Conservation (phyloP, 2,329 filamentous ascomycete genomes). For the Colletotrichum sublineola region DNA sequence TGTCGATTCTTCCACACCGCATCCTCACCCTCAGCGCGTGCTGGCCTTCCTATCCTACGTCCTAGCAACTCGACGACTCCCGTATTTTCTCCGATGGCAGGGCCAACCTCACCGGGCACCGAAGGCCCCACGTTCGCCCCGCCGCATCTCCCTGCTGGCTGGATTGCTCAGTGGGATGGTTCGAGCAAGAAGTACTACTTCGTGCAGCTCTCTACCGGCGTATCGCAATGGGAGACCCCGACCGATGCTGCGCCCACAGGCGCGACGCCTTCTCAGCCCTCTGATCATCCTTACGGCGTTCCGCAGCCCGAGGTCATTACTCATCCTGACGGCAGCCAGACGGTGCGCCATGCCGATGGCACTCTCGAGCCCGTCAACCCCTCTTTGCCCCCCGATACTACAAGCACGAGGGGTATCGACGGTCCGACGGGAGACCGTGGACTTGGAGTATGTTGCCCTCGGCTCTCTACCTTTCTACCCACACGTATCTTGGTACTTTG, state of each 20-base stretch:
- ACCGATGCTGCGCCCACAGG: conserved; percentile 74
- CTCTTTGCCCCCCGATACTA: conserved; percentile 61
- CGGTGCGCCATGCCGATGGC: conserved; percentile 71
- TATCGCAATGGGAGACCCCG: conserved; percentile 81
- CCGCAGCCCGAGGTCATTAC: conserved; percentile 70
- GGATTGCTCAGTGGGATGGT: conserved; percentile 79
- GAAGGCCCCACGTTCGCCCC: conserved; percentile 72
- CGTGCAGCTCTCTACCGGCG: conserved; percentile 78
- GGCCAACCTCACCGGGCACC: conserved; percentile 69
- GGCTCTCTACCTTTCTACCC: conserved; percentile 11
- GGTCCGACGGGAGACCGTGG: conserved; percentile 71
- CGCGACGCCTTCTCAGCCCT: conserved; percentile 66
- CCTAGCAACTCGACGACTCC: conserved; percentile 15
- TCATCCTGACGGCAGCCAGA: conserved; percentile 73
- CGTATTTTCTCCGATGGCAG: conserved; percentile 60
- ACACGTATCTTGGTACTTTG: not conserved
- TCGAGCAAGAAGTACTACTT: conserved; percentile 76
- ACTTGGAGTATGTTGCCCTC: conserved; percentile 69
- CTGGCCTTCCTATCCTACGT: not conserved
- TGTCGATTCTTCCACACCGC: conserved; percentile 11
- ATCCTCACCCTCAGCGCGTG: conserved; percentile 7
- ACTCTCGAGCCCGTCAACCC: conserved; percentile 71
- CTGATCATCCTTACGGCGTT: conserved; percentile 74
- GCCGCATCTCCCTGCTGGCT: conserved; percentile 72
- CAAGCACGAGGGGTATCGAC: conserved; percentile 62